Conservation (phyloP, 139 green algal species). For the Chlorella sp. region DNA sequence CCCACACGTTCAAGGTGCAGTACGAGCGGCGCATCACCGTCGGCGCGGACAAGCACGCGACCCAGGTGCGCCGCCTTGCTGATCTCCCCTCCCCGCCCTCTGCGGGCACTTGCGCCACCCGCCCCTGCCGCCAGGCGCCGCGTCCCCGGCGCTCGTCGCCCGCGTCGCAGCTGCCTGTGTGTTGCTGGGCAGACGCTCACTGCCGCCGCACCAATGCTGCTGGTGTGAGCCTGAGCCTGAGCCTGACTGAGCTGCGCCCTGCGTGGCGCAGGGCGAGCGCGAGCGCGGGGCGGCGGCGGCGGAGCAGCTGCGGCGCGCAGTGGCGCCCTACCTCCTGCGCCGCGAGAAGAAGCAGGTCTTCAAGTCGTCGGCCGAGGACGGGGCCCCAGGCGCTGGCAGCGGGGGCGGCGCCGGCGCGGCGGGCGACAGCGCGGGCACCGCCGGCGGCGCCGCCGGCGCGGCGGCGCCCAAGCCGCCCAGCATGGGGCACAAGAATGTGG, state of each 20-base stretch:
- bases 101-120: too few species aligned
- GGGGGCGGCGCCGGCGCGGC: neutral
- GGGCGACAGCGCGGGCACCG: neutral
- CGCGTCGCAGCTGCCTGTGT: too few species aligned
- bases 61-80: neutral
- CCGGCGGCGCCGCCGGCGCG: neutral
- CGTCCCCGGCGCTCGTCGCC: too few species aligned
- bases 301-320: conserved; percentile 55
- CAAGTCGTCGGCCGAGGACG: neutral
- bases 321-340: conserved; percentile 84
- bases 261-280: conserved; percentile 43
- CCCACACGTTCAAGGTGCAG: conserved; percentile 55
- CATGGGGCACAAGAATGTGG: conserved; percentile 49
- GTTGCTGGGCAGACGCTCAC: too few species aligned
- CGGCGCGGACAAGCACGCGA: conserved; percentile 64
- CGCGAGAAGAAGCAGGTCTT: conserved; percentile 90
- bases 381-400: neutral
- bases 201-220: too few species aligned
- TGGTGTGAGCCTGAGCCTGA: too few species aligned
- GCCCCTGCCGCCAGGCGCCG: too few species aligned
- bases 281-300: conserved; percentile 58
- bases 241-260: neutral
- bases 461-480: neutral
- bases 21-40: conserved; percentile 59
- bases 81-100: too few species aligned